Evolutionary conservation across 768 basidiomycete species (phyloP), one percentile per base, ranked within the genome.

Genomic region (Cystobasidium ongulense): DNA sequence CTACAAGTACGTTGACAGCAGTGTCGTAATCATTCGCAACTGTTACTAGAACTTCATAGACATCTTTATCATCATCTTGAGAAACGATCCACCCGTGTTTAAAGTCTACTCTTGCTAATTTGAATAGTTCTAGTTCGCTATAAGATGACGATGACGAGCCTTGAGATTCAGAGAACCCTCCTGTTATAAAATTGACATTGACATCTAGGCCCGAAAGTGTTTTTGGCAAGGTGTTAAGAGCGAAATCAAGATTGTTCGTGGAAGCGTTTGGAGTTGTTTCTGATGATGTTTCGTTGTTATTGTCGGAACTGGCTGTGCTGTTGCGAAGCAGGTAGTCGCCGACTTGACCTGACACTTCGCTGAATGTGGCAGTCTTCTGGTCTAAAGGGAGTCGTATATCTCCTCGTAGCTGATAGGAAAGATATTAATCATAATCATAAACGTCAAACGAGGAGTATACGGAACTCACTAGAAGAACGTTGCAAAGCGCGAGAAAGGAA

Each of bases 401-500:
- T 63, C 88, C 89, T n/a, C 92, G 86, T 1, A 96, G 84, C 74
- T 95, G 88, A 35, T 95, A 85, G 63, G 63, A 65, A 68, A 31
- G 52, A 25, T 21, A 50, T 31, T 29, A 25, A 43, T 29, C 27
- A 11, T n/a, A 15, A 10, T 2, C 71, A 15, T 10, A 50, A 18
- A 8, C 1, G 39, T 36, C 35, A 50, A 23, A 38, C 4, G 63
- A 2, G 23, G 0, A 10, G 23, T 54, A 5, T 63, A 11, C 43
- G 41, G 65, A 66, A 61, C 25, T 62, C 31, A 67, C 41, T 59
- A 25, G 38, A 5, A 80, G 85, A 23, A 71, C 41, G 31, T 77
- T 78, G 90, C 90, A 92, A 73, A 92, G 89, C 31, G 91, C 92
- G 77, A 94, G 91, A 76, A 94, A 90, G 0, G 90, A 92, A 79